Conservation (phyloP, 2,329 filamentous ascomycete genomes). For the Zalaria sp. region DNA sequence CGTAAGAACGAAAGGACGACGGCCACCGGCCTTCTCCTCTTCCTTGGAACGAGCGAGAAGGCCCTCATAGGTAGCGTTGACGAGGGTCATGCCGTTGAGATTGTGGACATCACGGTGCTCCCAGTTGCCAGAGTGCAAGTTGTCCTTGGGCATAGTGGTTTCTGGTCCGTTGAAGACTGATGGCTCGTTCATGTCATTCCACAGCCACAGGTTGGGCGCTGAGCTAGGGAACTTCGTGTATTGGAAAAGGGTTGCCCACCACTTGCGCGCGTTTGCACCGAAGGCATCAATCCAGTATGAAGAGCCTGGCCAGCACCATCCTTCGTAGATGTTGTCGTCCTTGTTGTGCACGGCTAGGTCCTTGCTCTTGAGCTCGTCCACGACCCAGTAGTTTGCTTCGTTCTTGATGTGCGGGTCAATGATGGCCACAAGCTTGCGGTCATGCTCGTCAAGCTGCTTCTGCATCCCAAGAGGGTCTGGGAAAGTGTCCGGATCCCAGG, state of each 20-base stretch:
- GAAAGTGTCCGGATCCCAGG: constrained; percentile 86
- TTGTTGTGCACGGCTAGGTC: constrained; percentile 81
- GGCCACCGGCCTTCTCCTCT: constrained; percentile 38
- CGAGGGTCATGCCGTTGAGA: constrained; percentile 84
- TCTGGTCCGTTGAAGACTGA: constrained; percentile 98
- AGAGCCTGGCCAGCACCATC: constrained; percentile 97
- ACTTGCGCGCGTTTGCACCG: constrained; percentile 77
- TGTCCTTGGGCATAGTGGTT: constrained; percentile 98
- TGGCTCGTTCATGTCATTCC: constrained; percentile 99
- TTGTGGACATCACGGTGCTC: constrained; percentile 97
- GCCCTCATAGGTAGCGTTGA: constrained; percentile 85
- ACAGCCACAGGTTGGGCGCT: constrained; percentile 76
- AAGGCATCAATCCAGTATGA: constrained; percentile 96
- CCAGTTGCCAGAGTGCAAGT: constrained; percentile 81
- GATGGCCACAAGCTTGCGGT: constrained; percentile 82
- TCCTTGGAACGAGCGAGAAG: constrained; percentile 74
- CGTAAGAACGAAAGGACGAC: constrained; percentile 80
- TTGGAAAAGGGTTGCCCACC: constrained; percentile 84
- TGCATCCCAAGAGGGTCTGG: constrained; percentile 76
- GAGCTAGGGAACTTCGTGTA: constrained; percentile 82
- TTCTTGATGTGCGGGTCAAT: constrained; percentile 99
- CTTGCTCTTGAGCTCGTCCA: constrained; percentile 70
- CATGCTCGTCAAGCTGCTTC: constrained; percentile 69
- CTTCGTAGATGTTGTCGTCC: constrained; percentile 76
- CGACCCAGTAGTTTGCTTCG: constrained; percentile 58